These are phyloP conservation scores for Aspergillus calidoustus DNA, from an alignment of 2,329 filamentous ascomycete genomes.

Conservation along the genomic window DNA sequence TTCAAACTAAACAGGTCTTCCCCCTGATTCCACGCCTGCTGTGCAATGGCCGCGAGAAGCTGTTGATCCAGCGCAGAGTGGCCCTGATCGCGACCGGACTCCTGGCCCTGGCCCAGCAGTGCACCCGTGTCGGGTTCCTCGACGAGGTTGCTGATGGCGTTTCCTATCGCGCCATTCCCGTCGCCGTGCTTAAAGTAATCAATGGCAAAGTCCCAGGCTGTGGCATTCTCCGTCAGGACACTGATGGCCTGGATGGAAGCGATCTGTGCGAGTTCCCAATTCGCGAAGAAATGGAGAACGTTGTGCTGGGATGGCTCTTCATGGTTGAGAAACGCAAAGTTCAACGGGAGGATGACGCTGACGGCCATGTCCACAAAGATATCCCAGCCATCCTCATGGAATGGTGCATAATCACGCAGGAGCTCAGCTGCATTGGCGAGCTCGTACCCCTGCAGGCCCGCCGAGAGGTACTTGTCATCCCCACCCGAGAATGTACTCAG, in stretches of 20 bases:
- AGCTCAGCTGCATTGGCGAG: constrained; percentile 2
- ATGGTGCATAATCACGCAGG: neutral
- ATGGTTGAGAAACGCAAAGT: constrained; percentile 40
- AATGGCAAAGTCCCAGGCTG: constrained; percentile 30
- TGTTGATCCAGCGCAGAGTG: constrained; percentile 49
- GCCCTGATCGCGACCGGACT: constrained; percentile 53
- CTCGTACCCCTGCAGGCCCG: constrained; percentile 5
- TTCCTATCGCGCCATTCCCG: constrained; percentile 39
- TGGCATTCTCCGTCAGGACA: constrained; percentile 27
- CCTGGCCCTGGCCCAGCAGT: constrained; percentile 45
- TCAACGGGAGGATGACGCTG: constrained; percentile 45
- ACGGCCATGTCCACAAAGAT: constrained; percentile 35
- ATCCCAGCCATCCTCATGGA: neutral
- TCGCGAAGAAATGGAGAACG: constrained; percentile 46
- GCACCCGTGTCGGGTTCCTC: constrained; percentile 23
- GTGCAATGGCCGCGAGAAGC: constrained; percentile 47
- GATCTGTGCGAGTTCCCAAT: constrained; percentile 19
- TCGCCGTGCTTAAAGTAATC: constrained; percentile 48
- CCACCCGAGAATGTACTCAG: constrained; percentile 40
- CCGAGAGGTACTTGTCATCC: constrained; percentile 36
- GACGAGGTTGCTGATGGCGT: constrained; percentile 13
- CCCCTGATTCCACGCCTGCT: constrained; percentile 51
- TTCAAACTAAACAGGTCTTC: constrained; percentile 45
- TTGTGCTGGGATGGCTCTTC: constrained; percentile 40
- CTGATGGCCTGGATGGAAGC: neutral